Conservation (phyloP, 1,284 basidiomycete genomes). For the Tilletia setariae region DNA sequence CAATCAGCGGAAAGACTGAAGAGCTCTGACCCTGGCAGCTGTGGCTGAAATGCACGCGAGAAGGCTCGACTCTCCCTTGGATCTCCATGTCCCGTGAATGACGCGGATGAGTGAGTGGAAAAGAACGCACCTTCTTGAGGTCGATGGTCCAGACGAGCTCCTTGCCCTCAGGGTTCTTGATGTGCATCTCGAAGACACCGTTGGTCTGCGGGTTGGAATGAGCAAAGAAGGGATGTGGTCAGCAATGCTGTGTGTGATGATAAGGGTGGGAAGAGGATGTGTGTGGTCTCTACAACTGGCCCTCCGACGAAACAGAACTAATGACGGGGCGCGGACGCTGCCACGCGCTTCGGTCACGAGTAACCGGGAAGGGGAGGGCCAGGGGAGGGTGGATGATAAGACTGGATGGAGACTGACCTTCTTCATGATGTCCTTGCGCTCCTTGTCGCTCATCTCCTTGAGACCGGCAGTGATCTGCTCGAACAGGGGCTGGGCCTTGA, state of each 20-base stretch:
- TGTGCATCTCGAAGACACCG: constrained; percentile 82
- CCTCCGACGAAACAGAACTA: too few relatives aligned
- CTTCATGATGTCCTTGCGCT: constrained; percentile 77
- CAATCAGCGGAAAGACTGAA: too few relatives aligned
- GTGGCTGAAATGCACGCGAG: too few relatives aligned
- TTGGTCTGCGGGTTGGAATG: constrained; percentile 66
- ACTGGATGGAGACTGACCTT: constrained; percentile 62
- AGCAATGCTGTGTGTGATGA: too few relatives aligned
- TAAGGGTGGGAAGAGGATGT: too few relatives aligned
- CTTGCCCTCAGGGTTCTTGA: constrained; percentile 74
- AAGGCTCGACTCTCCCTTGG: too few relatives aligned
- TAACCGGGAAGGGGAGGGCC: too few relatives aligned
- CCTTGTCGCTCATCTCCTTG: constrained; percentile 65
- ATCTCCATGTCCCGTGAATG: background rate
- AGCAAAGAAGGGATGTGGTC: constrained; percentile 4
- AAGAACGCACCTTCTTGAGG: constrained; percentile 69
- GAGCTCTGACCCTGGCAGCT: too few relatives aligned
- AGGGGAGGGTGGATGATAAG: too few relatives aligned
- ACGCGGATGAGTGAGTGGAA: background rate
- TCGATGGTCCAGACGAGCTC: constrained; percentile 77
- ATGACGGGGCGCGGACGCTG: too few relatives aligned
- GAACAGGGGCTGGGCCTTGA: constrained; percentile 51
- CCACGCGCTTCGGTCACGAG: background rate
- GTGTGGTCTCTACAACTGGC: too few relatives aligned
- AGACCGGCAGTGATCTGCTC: constrained; percentile 65